phyloP scores from a whole-genome alignment of 164 flowering plant species.

The Hamamelis virginiana region DNA sequence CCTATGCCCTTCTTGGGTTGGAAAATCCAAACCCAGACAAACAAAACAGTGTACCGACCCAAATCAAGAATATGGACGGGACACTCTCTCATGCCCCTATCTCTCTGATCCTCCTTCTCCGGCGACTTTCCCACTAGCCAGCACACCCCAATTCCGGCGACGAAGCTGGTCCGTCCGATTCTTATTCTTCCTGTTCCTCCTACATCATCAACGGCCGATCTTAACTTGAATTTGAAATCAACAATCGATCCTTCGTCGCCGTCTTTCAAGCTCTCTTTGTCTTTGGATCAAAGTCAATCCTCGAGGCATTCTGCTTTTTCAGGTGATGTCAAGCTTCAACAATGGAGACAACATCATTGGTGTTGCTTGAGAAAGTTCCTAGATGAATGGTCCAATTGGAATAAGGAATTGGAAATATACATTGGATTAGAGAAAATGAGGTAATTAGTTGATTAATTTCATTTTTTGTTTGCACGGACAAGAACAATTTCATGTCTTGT shows the following conservation, averaged over 20 bases:
- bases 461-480: slow-evolving; percentile 26
- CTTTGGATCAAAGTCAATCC: slow-evolving; percentile 20
- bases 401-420: not conserved
- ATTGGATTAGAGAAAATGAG: slow-evolving; percentile 13
- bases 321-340: slow-evolving; percentile 27
- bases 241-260: slow-evolving; percentile 26
- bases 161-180: slow-evolving; percentile 24
- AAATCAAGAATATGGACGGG: too few relatives aligned
- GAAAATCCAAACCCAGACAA: too few relatives aligned
- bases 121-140: too few relatives aligned
- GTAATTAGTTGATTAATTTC: slow-evolving; percentile 12
- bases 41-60: too few relatives aligned
- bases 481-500: slow-evolving; percentile 8
- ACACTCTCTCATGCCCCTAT: too few relatives aligned
- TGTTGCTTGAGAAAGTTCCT: slow-evolving; percentile 27
- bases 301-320: slow-evolving; percentile 39
- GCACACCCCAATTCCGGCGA: too few relatives aligned
- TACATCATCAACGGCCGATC: slow-evolving; percentile 18
- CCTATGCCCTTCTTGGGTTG: too few relatives aligned
- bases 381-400: not conserved
- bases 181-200: slow-evolving; percentile 17
- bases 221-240: slow-evolving; percentile 25
- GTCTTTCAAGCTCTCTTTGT: slow-evolving; percentile 35
- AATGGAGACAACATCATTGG: slow-evolving; percentile 45
- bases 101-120: too few relatives aligned